Base-by-base conservation (phyloP, 1,284 basidiomycete species). In the Pyrrhoderma lamaoense region DNA sequence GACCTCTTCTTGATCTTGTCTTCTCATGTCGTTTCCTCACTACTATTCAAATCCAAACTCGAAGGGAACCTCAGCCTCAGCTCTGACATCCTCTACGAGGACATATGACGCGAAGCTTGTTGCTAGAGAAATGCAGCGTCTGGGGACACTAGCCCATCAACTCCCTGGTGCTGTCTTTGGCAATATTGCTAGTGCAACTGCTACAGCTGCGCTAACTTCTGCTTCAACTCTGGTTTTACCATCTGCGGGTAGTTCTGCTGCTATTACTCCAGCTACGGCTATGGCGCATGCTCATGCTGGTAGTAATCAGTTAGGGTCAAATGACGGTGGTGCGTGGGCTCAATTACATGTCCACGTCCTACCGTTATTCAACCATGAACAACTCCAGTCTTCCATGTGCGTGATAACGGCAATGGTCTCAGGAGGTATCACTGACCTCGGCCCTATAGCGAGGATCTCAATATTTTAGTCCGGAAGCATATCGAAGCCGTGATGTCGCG, bases 311-410 rank as follows among this genome's bases (percentile, higher is more conserved):
- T 45, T 51, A 13, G 46, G 35, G 13, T 50, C 63, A 70, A 3
- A 69, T 49, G 54, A 58, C 70, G 16, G 59, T 71, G 73, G 82
- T 59, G 85, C 89, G 8, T 94, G 92, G 92, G 78, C 81, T 51
- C 72, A 80, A 39, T 69, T 96, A 18, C 90, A 93, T 62, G 82
- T 94, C 21, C 81, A 90, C 62, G 82, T 96, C 5, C 70, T 97
- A 9, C 93, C 93, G 0, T 68, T 96, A 4, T 96, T 94, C 71
- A 96, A 96, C 51, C 89, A 91, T 40, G 90, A 95, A 61, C 85
- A 87, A 1, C 74, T 96, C n/a, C 78, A 84, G 58, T 79, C 85
- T 38, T 86, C 91, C 25, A 90, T 98, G 85, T 85, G 60, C 62
- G 79, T 67, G n/a, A 16, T 18, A 8, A 23, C 19, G 9, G 16